Evolutionary conservation across 768 basidiomycete genomes (phyloP).

Genomic region (Tylopilus sp.): DNA sequence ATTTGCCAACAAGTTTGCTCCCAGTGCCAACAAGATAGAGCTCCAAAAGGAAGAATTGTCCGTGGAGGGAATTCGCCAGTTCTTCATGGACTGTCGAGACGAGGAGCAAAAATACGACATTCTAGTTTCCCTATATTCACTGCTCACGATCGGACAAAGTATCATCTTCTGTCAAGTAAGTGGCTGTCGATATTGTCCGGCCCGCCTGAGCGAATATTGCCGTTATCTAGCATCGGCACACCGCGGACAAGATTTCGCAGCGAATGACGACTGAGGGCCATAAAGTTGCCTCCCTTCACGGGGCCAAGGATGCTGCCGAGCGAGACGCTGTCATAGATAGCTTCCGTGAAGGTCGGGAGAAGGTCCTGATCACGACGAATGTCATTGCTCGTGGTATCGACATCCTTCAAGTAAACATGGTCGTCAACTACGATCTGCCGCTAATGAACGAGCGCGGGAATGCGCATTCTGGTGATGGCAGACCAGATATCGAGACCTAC

Average conservation of each 20-base stretch:
- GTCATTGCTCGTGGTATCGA: slow-evolving; percentile 98
- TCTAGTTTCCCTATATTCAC: slow-evolving; percentile 81
- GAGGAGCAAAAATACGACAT: slow-evolving; percentile 96
- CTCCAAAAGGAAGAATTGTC: slow-evolving; percentile 91
- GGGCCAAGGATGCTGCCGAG: slow-evolving; percentile 85
- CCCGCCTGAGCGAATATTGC: neutral
- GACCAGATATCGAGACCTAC: slow-evolving; percentile 94
- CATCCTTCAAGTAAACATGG: slow-evolving; percentile 99
- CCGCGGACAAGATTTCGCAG: slow-evolving; percentile 87
- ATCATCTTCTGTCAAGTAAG: slow-evolving; percentile 96
- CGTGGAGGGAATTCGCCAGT: slow-evolving; percentile 92
- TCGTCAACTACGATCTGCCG: slow-evolving; percentile 98
- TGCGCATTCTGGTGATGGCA: slow-evolving; percentile 43
- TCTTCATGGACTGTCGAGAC: slow-evolving; percentile 93
- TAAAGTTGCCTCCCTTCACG: slow-evolving; percentile 93
- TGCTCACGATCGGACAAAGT: slow-evolving; percentile 94
- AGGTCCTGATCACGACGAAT: slow-evolving; percentile 98
- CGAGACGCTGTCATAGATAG: slow-evolving; percentile 92
- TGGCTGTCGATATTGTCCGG: slow-evolving; percentile 4
- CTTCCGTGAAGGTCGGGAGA: slow-evolving; percentile 94
- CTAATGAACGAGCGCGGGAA: slow-evolving; percentile 68
- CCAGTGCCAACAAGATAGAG: slow-evolving; percentile 93
- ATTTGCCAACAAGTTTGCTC: slow-evolving; percentile 94
- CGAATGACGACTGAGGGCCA: slow-evolving; percentile 94
- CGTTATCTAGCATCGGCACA: slow-evolving; percentile 68